A percentile compares a stretch with the other conserved stretches of the same genome.
phyloP scores from a whole-genome alignment of 2,329 filamentous ascomycete species.

The Clonostachys rhizophaga region DNA sequence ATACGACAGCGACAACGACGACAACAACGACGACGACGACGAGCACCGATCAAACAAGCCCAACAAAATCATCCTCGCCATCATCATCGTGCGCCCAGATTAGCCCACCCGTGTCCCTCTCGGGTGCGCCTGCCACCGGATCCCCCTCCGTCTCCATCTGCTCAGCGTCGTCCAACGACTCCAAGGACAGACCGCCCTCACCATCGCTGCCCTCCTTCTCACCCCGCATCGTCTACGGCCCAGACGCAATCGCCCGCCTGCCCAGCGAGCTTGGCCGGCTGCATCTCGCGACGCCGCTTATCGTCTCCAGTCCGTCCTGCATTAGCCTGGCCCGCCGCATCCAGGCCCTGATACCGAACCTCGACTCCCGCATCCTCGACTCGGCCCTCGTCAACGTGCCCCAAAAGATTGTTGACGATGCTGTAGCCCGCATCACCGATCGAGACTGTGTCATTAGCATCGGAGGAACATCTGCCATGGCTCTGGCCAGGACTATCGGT shows the following conservation, averaged over 20 bases:
- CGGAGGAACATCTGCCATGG: slow-evolving; percentile 58
- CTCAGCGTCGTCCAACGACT: neutral
- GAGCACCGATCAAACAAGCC: neutral
- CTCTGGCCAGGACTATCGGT: slow-evolving; percentile 50
- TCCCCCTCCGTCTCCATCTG: neutral
- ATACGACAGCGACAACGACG: neutral
- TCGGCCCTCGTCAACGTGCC: slow-evolving; percentile 20
- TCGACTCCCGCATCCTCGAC: slow-evolving; percentile 22
- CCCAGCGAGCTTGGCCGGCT: slow-evolving; percentile 24
- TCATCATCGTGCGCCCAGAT: neutral
- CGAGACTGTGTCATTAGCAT: slow-evolving; percentile 57
- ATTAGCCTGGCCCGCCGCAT: slow-evolving; percentile 23
- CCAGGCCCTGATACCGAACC: slow-evolving; percentile 22
- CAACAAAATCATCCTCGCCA: neutral
- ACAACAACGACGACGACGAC: slow-evolving; percentile 2
- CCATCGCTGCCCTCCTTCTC: slow-evolving; percentile 3
- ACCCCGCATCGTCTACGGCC: slow-evolving; percentile 26
- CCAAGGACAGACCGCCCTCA: neutral
- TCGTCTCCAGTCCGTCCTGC: slow-evolving; percentile 30
- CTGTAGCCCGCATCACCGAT: slow-evolving; percentile 17
- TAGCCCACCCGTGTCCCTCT: neutral
- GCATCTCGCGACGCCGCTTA: slow-evolving; percentile 22
- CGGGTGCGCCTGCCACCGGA: neutral
- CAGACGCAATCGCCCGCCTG: slow-evolving; percentile 20
- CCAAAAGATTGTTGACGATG: slow-evolving; percentile 16